Evolutionary conservation across 768 basidiomycete species (phyloP).

Genomic region (Tricholoma furcatifolium): DNA sequence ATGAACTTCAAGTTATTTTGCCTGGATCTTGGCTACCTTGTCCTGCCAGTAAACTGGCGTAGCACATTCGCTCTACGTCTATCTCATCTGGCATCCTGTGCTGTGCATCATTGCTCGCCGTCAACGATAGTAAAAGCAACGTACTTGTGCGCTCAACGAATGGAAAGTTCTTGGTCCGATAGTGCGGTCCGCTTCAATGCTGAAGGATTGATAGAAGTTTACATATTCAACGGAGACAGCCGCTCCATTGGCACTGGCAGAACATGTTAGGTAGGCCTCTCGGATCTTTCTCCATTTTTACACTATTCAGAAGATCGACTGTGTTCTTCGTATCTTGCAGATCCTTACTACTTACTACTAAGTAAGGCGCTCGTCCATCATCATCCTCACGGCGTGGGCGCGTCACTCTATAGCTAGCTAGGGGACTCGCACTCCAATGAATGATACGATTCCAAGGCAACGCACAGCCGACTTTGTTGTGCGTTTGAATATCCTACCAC

Average conservation of each 20-base stretch:
- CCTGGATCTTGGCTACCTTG: background rate
- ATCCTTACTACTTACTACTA: background rate
- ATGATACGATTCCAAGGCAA: constrained; percentile 11
- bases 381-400: background rate
- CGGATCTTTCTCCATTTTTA: background rate
- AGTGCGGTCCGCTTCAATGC: background rate
- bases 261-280: constrained; percentile 10
- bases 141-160: background rate
- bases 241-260: constrained; percentile 7
- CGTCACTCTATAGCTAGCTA: too few relatives aligned
- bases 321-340: background rate
- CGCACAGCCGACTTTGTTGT: constrained; percentile 9
- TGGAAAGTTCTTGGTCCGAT: background rate
- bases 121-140: background rate
- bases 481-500: constrained; percentile 10
- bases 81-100: background rate
- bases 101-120: background rate
- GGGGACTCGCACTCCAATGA: background rate
- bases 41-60: background rate
- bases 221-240: background rate
- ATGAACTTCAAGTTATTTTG: background rate
- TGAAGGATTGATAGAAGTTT: background rate
- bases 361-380: background rate
- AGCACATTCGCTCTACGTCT: background rate
- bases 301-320: background rate